Base-by-base conservation (phyloP, 495 filamentous ascomycete species). In the Penicillium lagena region DNA sequence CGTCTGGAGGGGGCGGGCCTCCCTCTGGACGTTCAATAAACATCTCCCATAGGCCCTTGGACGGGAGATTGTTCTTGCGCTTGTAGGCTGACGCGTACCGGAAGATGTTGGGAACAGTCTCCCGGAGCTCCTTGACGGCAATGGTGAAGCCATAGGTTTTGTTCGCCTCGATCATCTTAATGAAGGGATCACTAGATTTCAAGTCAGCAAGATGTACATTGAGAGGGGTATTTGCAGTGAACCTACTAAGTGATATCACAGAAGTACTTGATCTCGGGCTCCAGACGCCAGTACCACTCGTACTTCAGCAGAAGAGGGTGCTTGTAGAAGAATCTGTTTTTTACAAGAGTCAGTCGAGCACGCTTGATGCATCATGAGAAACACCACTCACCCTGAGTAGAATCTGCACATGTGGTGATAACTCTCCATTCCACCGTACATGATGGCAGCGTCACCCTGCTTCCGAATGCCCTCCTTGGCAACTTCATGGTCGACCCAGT, bases 231-330 rank as follows among this genome's bases (percentile, higher is more conserved):
- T 28, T 10, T n/a, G 33, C 15, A 31, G 49, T 27, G 59, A 9
- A 28, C 85, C 56, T 85, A 96, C 90, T 99, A 99, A 47, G 93
- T 99, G 51, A 99, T 96, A 56, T 99, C 93, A 64, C 93, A 99
- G 75, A 97, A 99, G 75, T 97, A 99, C 73, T 91, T 96, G 83
- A 99, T 97, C 66, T 99, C 93, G 60, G 93, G 93, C 80, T 99
- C 93, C 67, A 99, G 68, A 37, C 93, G 89, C 93, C 93, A 99
- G 72, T 99, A 99, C 93, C 93, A 99, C 62, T 96, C 88, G 70
- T 97, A 99, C 68, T 99, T 95, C 56, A 84, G 75, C 32, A 99
- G 79, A 15, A 97, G 81, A 50, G 90, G 86, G 56, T 99, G 93
- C 70, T 96, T 95, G 75, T 95, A 99, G 72, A 99, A 99, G 67